Evolutionary conservation across 1,284 basidiomycete species (phyloP), one percentile per base, ranked within the genome.

Genomic region (Pyrrhoderma noxium): DNA sequence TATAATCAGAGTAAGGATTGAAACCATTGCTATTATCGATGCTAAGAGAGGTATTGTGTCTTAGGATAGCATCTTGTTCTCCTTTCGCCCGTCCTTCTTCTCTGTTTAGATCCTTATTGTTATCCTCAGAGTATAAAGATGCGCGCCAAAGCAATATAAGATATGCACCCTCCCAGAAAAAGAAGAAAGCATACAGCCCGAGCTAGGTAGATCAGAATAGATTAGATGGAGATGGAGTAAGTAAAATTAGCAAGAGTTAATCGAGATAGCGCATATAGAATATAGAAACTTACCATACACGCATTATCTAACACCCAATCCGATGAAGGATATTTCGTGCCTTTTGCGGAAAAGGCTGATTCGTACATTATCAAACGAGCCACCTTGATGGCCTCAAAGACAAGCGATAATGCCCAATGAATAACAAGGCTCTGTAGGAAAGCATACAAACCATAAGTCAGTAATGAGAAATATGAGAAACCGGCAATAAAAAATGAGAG

Each of bases 281-380:
- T 51, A 19, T 13, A 5, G 36, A 13, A 8, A 55, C 51, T 44
- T 14, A 56, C 54, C 38, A 56, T 56, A 25, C 52, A 51, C 13
- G 43, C 51, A 36, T 56, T 56, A 36, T 56, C 54, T 13, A 56
- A 37, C 19, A 56, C 41, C 54, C 54, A 56, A 43, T 56, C 54
- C 25, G 54, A 56, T 2, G 54, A 56, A 31, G 54, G 54, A 18
- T 56, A 56, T 8, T 31, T 44, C 3, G 54, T 52, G 21, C 51
- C 54, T 25, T 56, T 56, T 31, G 54, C 54, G 39, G 54, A 42
- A 19, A 52, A 22, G 16, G 45, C 18, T 31, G 47, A 18, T 14
- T 56, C 45, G 42, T 52, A 52, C 22, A 25, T 53, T 13, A 23
- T 31, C 3, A 56, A 35, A 4, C 54, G 45, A 14, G 47, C 42